Base-by-base conservation (phyloP, 164 flowering plant genomes). In the Houttuynia cordata region DNA sequence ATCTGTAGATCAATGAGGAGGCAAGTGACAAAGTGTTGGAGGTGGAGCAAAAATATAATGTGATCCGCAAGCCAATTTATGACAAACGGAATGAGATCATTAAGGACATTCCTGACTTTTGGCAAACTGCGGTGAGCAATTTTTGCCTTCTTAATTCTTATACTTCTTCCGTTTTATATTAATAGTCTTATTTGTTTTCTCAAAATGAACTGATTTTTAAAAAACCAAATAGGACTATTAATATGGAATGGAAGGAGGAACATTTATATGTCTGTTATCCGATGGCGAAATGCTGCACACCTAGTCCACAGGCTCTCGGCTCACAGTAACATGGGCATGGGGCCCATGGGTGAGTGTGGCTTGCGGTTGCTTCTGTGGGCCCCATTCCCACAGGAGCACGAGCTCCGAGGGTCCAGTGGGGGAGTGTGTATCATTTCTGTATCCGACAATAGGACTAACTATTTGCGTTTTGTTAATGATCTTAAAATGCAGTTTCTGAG, bases 21-120 rank as follows among this genome's bases (percentile, higher is more conserved):
- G 96, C 89, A 25, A 86, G 93, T 70, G 97, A 93, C 60, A 79
- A 88, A 67, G 91, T 93, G 25, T 66, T 93, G 74, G 92, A 84
- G 74, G 80, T 93, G 20, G 97, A 93, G 66, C 92, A 86, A 79
- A 83, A 90, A 75, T 93, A 84, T 51, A 93, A 78, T 67, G 88
- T 77, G 73, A 74, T 81, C 30, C 82, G 96, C 55, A 79, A 71
- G 69, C 97, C 99, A 20, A 81, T 88, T 10, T 93, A 93, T 65
- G 80, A 74, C 47, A 83, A 78, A 73, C 68, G 99, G 50, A 82
- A 77, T 61, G 92, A 83, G 7, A 74, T 91, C 40, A 83, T 86
- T 64, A 74, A 79, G 55, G 62, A 85, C n/a, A 93, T 93, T 70
- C 94, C 98, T 0, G 94, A 93, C 63, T 93, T 93, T 74, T 93